Conservation (phyloP, 1,284 basidiomycete genomes). For the Xerocomus amazonicus region DNA sequence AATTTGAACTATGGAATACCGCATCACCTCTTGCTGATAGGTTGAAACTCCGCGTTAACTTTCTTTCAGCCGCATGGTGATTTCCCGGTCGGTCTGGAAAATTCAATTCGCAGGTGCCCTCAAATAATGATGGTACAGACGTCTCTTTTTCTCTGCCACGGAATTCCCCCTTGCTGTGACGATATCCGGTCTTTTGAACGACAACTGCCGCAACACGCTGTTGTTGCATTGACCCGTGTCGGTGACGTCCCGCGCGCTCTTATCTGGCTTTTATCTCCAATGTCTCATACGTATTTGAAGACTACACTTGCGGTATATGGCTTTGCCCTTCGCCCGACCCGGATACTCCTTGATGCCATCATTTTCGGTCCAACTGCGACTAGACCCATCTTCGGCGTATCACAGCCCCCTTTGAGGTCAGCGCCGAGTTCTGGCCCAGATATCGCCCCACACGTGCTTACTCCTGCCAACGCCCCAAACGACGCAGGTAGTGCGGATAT, state of each 20-base stretch:
- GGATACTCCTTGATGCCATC: slow-evolving; percentile 60
- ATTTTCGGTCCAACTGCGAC: slow-evolving; percentile 57
- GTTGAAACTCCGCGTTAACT: too few relatives aligned
- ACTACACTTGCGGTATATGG: slow-evolving; percentile 60
- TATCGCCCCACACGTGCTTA: slow-evolving; percentile 35
- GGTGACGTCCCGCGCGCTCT: slow-evolving; percentile 26
- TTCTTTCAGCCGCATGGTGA: too few relatives aligned
- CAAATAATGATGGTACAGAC: too few relatives aligned
- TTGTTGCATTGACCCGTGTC: slow-evolving; percentile 6
- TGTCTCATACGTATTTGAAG: slow-evolving; percentile 58
- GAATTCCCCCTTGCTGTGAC: slow-evolving; percentile 39
- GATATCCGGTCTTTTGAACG: slow-evolving; percentile 36
- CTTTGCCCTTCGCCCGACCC: slow-evolving; percentile 48
- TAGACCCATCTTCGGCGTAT: slow-evolving; percentile 35
- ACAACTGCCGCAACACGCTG: slow-evolving; percentile 39
- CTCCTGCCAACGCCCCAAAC: slow-evolving; percentile 37
- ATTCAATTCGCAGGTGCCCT: too few relatives aligned
- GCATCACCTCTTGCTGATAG: too few relatives aligned
- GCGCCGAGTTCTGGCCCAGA: slow-evolving; percentile 35
- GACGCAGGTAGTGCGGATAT: slow-evolving; percentile 38
- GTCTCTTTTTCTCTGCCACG: slow-evolving; percentile 33
- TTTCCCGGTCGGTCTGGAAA: too few relatives aligned
- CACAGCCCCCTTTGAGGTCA: slow-evolving; percentile 33
- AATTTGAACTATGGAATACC: too few relatives aligned
- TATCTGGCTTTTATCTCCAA: slow-evolving; percentile 47